Conservation (phyloP, 1,284 basidiomycete species). For the Ceratobasidium sp. region DNA sequence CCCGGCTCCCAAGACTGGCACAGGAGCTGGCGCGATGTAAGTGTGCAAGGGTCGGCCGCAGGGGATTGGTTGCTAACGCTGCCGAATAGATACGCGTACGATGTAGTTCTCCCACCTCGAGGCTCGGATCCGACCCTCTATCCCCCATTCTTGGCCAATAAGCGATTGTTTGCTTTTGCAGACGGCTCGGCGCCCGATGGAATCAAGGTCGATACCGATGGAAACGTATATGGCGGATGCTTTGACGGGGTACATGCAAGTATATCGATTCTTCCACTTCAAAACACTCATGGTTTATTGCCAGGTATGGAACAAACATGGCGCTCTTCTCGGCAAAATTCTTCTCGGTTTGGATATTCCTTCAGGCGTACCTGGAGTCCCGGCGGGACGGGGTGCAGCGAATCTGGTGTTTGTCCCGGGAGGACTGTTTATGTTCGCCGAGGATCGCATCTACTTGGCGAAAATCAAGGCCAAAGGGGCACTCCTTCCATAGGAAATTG, state of each 20-base stretch:
- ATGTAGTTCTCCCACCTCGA: conserved; percentile 66
- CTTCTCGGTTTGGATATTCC: conserved; percentile 62
- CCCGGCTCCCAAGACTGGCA: conserved; percentile 65
- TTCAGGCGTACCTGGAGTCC: conserved; percentile 12
- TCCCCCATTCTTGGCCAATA: conserved; percentile 64
- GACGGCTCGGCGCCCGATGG: conserved; percentile 75
- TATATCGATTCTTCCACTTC: conserved; percentile 14
- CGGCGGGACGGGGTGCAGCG: conserved; percentile 60
- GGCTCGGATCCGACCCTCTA: conserved; percentile 53
- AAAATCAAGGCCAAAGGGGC: conserved; percentile 62
- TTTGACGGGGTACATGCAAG: conserved; percentile 78
- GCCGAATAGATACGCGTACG: conserved; percentile 73
- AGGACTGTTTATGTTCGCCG: conserved; percentile 74
- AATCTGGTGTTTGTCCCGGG: conserved; percentile 78
- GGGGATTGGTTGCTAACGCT: not conserved
- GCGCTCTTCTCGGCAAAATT: conserved; percentile 80
- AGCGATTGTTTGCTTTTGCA: conserved; percentile 76
- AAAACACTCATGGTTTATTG: conserved; percentile 18
- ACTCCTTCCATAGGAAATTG: conserved; percentile 7
- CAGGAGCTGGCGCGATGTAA: conserved; percentile 75
- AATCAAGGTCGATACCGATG: conserved; percentile 68
- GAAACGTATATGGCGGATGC: conserved; percentile 76
- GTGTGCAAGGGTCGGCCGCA: not conserved
- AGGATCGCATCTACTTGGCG: conserved; percentile 74
- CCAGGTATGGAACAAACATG: conserved; percentile 74